Evolutionary conservation across 2,329 filamentous ascomycete genomes (phyloP).

Genomic region (Colletotrichum lindemuthianum): DNA sequence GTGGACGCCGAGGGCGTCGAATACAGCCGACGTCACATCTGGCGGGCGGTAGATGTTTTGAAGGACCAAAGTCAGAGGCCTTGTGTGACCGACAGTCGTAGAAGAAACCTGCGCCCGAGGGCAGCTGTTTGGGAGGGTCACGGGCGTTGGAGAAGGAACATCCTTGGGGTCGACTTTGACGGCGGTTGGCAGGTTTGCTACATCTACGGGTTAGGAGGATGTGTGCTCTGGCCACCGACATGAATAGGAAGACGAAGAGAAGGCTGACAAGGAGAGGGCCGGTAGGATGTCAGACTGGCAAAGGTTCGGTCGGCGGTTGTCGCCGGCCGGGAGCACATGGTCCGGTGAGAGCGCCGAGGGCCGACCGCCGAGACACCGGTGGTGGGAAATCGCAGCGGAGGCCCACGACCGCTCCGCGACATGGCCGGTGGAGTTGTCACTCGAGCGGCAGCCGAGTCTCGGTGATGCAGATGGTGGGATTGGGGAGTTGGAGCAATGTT

Average conservation of each 20-base stretch:
- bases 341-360: neutral
- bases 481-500: no score
- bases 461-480: no score
- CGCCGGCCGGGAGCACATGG: constrained; percentile 13
- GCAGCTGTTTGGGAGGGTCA: constrained; percentile 59
- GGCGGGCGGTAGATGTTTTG: constrained; percentile 63
- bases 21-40: constrained; percentile 59
- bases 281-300: neutral
- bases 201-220: constrained; percentile 33
- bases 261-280: neutral
- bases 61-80: constrained; percentile 60
- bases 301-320: neutral
- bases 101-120: constrained; percentile 40
- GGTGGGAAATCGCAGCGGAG: neutral
- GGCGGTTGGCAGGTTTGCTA: constrained; percentile 39
- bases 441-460: no score
- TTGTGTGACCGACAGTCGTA: constrained; percentile 38
- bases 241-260: neutral
- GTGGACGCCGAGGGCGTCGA: constrained; percentile 67
- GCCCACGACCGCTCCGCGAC: no score
- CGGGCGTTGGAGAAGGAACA: constrained; percentile 65
- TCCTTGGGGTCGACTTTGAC: constrained; percentile 56
- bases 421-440: no score
- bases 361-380: constrained; percentile 20
- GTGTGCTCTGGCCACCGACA: neutral